Conservation (phyloP, 2,329 filamentous ascomycete genomes). For the Talaromyces funiculosus region DNA sequence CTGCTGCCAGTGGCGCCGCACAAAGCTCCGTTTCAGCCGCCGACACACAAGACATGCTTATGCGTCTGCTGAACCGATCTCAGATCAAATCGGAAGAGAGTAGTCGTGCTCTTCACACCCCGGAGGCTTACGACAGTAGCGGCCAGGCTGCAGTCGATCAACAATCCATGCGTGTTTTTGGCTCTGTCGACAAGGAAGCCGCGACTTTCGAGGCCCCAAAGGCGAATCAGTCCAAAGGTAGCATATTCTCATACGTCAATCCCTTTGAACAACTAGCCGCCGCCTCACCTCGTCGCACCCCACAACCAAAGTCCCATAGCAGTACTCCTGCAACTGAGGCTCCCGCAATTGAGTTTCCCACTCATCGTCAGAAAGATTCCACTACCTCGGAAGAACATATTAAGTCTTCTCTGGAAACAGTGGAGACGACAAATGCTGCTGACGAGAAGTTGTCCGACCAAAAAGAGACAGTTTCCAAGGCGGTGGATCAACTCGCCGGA, state of each 20-base stretch:
- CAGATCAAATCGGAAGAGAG: slow-evolving; percentile 28
- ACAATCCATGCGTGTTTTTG: slow-evolving; percentile 31
- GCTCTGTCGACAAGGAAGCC: slow-evolving; percentile 21
- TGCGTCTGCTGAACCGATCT: slow-evolving; percentile 76
- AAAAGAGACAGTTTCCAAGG: slow-evolving; percentile 65
- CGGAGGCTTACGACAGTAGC: background rate
- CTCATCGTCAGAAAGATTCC: slow-evolving; percentile 19
- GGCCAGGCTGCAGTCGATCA: slow-evolving; percentile 21
- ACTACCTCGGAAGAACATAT: background rate
- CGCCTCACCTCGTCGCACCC: slow-evolving; percentile 56
- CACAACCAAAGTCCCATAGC: slow-evolving; percentile 41
- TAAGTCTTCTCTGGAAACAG: slow-evolving; percentile 12
- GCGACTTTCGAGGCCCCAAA: slow-evolving; percentile 36
- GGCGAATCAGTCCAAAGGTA: slow-evolving; percentile 32
- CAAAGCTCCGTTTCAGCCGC: slow-evolving; percentile 21
- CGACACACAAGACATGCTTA: slow-evolving; percentile 77
- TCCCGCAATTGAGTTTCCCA: too few relatives aligned
- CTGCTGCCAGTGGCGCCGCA: slow-evolving; percentile 20
- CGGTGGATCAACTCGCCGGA: slow-evolving; percentile 60
- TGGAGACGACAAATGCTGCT: background rate
- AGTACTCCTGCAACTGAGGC: slow-evolving; percentile 35
- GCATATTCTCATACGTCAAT: slow-evolving; percentile 65
- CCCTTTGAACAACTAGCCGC: slow-evolving; percentile 66
- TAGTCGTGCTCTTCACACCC: slow-evolving; percentile 3
- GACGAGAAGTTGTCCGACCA: slow-evolving; percentile 20